phyloP scores from a whole-genome alignment of 2,329 filamentous ascomycete species.

The Fusarium sp. region DNA sequence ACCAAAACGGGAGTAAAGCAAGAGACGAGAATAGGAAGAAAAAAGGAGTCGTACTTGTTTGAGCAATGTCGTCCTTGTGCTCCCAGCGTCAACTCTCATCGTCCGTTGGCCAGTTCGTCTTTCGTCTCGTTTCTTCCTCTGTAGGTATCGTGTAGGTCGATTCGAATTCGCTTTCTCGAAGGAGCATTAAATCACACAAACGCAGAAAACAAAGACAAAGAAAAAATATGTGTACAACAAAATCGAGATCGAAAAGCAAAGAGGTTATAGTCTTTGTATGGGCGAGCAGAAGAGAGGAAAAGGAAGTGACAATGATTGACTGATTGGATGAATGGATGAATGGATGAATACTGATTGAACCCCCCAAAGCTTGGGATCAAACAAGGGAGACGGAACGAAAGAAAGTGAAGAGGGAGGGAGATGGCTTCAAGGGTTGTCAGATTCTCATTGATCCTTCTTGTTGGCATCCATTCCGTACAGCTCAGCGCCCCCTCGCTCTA shows the following conservation, averaged over 20 bases:
- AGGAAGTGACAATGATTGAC: neutral
- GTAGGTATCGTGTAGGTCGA: constrained; percentile 8
- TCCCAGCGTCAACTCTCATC: constrained; percentile 29
- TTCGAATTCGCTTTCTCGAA: constrained; percentile 3
- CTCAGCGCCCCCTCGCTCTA: constrained; percentile 22
- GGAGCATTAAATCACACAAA: constrained; percentile 12
- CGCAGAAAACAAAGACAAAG: constrained; percentile 21
- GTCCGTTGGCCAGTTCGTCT: neutral
- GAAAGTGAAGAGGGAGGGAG: constrained; percentile 3
- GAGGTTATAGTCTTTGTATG: constrained; percentile 6
- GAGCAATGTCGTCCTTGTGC: constrained; percentile 31
- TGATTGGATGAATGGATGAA: neutral
- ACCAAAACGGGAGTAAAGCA: neutral
- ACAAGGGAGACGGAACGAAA: neutral
- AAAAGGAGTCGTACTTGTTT: constrained; percentile 32
- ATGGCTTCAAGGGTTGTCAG: constrained; percentile 5
- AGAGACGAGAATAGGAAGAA: neutral
- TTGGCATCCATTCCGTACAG: constrained; percentile 14
- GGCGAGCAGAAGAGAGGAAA: constrained; percentile 2
- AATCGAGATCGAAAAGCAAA: constrained; percentile 14
- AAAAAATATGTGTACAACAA: neutral
- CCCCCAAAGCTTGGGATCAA: constrained; percentile 9
- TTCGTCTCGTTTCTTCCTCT: neutral
- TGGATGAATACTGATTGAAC: neutral
- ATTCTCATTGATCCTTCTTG: constrained; percentile 7